phyloP scores from a whole-genome alignment of 192 early-diverging fungal genomes.

The Umbelopsis ramanniana region DNA sequence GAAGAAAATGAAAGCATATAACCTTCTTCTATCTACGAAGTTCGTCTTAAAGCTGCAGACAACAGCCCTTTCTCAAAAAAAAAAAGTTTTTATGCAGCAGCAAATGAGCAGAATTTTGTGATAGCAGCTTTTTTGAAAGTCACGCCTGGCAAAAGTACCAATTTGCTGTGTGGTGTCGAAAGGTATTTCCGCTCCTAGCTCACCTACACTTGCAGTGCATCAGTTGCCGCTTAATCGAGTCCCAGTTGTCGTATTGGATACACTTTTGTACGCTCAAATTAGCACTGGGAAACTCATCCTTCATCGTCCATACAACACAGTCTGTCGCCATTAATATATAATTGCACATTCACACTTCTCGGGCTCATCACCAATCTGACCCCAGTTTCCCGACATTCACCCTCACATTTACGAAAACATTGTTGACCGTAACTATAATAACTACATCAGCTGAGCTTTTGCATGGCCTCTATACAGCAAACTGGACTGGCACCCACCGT shows the following conservation, averaged over 20 bases:
- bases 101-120: neutral
- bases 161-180: neutral
- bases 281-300: neutral
- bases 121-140: constrained; percentile 16
- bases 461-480: constrained; percentile 23
- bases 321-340: neutral
- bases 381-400: neutral
- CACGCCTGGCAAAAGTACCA: constrained; percentile 13
- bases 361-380: neutral
- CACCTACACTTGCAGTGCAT: neutral
- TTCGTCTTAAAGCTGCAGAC: neutral
- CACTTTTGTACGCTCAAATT: neutral
- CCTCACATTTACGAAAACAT: neutral
- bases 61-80: neutral
- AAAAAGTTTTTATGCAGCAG: neutral
- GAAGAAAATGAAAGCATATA: neutral
- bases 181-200: neutral
- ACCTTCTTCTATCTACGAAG: neutral
- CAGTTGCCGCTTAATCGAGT: neutral
- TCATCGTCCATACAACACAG: neutral
- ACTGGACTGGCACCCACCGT: constrained; percentile 13
- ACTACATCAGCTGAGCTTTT: constrained; percentile 12
- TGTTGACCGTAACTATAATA: constrained; percentile 2
- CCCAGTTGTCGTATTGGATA: constrained; percentile 3
- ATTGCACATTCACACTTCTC: neutral